Evolutionary conservation across 1,139 yeast genomes (phyloP).

Genomic region (Protomyces pachydermus): DNA sequence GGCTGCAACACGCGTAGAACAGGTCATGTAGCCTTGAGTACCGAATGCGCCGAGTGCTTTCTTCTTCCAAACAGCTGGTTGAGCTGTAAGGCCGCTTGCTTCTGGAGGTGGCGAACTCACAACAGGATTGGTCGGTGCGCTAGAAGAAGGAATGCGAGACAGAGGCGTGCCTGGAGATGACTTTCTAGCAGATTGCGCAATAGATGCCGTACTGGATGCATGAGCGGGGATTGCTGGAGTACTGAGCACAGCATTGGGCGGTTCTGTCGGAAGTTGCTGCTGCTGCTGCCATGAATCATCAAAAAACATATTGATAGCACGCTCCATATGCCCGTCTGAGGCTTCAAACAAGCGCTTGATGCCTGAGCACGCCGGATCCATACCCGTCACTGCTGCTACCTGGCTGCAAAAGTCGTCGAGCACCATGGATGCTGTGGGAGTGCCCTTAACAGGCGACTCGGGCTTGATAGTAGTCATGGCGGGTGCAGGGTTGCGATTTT

Average conservation of each 20-base stretch:
- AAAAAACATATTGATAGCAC: constrained; percentile 36
- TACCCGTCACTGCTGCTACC: not conserved
- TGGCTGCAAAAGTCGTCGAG: not conserved
- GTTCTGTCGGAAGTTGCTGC: not conserved
- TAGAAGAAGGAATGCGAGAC: not conserved
- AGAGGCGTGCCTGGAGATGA: not conserved
- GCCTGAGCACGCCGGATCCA: not conserved
- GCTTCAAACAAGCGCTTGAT: not conserved
- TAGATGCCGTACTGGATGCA: not conserved
- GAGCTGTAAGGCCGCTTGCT: not conserved
- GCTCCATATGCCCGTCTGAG: constrained; percentile 36
- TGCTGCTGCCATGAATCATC: constrained; percentile 23
- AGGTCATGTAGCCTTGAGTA: constrained; percentile 66
- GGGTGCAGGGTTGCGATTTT: not conserved
- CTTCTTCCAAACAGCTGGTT: constrained; percentile 34
- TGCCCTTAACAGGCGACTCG: not conserved
- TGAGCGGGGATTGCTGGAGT: not conserved
- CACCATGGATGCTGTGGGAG: not conserved
- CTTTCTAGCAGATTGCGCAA: not conserved
- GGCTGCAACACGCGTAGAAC: constrained; percentile 65
- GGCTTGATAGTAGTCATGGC: not conserved
- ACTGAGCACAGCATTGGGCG: not conserved
- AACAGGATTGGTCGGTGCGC: not conserved
- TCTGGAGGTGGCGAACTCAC: not conserved
- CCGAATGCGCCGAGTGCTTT: constrained; percentile 65